These are phyloP conservation scores for Moesziomyces globuligerus DNA, from an alignment of 1,284 basidiomycete genomes.

Conservation along the genomic window DNA sequence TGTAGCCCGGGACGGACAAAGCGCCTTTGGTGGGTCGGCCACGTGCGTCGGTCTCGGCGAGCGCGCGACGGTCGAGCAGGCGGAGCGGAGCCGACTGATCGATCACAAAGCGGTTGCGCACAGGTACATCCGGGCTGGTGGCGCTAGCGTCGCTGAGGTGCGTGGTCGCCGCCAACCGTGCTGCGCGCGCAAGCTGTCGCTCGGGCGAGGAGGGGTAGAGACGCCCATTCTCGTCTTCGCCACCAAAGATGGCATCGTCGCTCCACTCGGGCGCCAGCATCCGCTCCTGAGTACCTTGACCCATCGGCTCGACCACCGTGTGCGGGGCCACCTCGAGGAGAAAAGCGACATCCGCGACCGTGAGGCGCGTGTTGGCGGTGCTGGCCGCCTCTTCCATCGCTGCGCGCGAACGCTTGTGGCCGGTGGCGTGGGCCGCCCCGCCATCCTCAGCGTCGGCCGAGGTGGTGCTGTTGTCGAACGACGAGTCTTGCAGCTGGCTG, in stretches of 20 bases:
- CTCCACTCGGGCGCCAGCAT: conserved; percentile 57
- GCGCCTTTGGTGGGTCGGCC: conserved; percentile 42
- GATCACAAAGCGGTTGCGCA: conserved; percentile 55
- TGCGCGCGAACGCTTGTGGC: conserved; percentile 39
- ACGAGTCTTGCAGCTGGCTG: conserved; percentile 37
- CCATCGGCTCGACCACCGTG: conserved; percentile 63
- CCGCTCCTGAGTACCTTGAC: conserved; percentile 60
- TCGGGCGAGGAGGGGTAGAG: conserved; percentile 19
- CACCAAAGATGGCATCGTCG: conserved; percentile 19
- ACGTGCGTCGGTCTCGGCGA: conserved; percentile 46
- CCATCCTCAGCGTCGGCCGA: conserved; percentile 24
- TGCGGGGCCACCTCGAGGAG: conserved; percentile 60
- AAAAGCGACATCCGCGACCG: conserved; percentile 59
- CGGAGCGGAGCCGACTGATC: conserved; percentile 58
- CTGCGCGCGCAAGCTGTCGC: conserved; percentile 21
- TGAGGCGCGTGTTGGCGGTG: conserved; percentile 39
- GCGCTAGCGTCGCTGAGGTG: conserved; percentile 39
- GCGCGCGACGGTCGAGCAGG: conserved; percentile 52
- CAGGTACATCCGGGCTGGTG: conserved; percentile 4
- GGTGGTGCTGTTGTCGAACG: conserved; percentile 38
- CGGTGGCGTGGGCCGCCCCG: not conserved
- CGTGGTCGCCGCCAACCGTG: conserved; percentile 43
- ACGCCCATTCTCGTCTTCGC: conserved; percentile 9
- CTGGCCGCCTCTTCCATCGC: conserved; percentile 20
- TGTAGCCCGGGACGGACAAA: conserved; percentile 28